Evolutionary conservation across 2,329 filamentous ascomycete species (phyloP).

Genomic region (Pseudohalonectria lignicola): DNA sequence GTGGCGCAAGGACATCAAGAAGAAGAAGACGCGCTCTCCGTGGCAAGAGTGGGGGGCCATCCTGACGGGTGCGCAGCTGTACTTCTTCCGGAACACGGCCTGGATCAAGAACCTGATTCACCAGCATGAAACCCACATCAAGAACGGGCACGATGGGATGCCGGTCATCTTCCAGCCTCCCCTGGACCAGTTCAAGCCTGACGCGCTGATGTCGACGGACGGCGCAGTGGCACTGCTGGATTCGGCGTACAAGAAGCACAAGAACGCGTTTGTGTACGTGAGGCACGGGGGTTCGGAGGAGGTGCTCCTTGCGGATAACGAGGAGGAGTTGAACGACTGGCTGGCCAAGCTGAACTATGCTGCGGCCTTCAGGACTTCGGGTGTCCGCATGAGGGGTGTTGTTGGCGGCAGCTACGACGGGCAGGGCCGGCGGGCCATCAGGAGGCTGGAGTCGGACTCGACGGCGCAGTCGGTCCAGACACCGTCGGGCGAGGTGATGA

Average conservation of each 20-base stretch:
- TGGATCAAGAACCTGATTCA: constrained; percentile 90
- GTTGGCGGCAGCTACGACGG: constrained; percentile 78
- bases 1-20: constrained; percentile 91
- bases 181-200: constrained; percentile 83
- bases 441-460: constrained; percentile 54
- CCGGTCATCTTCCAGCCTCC: constrained; percentile 87
- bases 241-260: constrained; percentile 83
- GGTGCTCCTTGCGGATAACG: constrained; percentile 79
- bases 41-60: constrained; percentile 99
- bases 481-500: constrained; percentile 60
- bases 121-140: constrained; percentile 76
- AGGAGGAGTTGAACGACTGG: constrained; percentile 94
- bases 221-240: constrained; percentile 85
- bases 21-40: constrained; percentile 85
- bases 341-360: constrained; percentile 92
- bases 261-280: constrained; percentile 87
- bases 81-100: constrained; percentile 85
- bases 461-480: constrained; percentile 50
- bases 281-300: constrained; percentile 82
- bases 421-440: constrained; percentile 61
- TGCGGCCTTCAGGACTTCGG: constrained; percentile 83
- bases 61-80: constrained; percentile 90
- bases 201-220: constrained; percentile 86
- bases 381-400: constrained; percentile 81
- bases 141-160: constrained; percentile 60